Evolutionary conservation across 345 rosid genomes (phyloP), one percentile per base, ranked within the genome.

Genomic region (Acer campestre): DNA sequence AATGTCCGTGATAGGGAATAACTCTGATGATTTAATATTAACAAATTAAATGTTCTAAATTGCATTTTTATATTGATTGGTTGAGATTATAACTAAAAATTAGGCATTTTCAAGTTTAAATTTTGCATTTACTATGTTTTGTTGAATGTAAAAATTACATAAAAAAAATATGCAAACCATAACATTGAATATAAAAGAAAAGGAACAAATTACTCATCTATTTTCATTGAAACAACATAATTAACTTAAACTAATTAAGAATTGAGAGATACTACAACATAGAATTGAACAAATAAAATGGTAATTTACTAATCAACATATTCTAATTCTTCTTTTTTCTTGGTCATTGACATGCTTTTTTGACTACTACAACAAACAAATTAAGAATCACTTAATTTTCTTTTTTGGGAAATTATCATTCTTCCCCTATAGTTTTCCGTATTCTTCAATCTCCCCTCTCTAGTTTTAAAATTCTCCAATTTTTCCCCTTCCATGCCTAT

Each of bases 231-330:
- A 25, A 61, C 10, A 61, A 27, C 25, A 74, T 6, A 74, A 27
- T 23, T 63, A 12, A 17, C 10, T 55, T 69, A 16, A 61, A 18
- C 31, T 61, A 69, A 18, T 23, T 53, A 69, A 0, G 59, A 77
- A 63, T 20, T 35, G 38, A 35, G 6, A 69, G 78, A 68, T 48
- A 83, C 75, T 67, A 73, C 61, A 77, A 74, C 48, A 27, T 65
- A 70, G 61, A 70, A 58, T 67, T 79, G 42, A 70, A 79, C 55
- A 38, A 69, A 75, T 70, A 2, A 81, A 83, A 65, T 53, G 68
- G 62, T 48, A 59, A 75, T 22, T 56, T 44, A 59, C 55, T 55
- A 20, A 49, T 55, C n/a, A 23, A 66, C 61, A 14, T 10, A 40
- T 42, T 14, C 17, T 3, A 46, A 6, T 0, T 59, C 10, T 42